Base-by-base conservation (phyloP, 495 filamentous ascomycete species). In the Parathielavia appendiculata region DNA sequence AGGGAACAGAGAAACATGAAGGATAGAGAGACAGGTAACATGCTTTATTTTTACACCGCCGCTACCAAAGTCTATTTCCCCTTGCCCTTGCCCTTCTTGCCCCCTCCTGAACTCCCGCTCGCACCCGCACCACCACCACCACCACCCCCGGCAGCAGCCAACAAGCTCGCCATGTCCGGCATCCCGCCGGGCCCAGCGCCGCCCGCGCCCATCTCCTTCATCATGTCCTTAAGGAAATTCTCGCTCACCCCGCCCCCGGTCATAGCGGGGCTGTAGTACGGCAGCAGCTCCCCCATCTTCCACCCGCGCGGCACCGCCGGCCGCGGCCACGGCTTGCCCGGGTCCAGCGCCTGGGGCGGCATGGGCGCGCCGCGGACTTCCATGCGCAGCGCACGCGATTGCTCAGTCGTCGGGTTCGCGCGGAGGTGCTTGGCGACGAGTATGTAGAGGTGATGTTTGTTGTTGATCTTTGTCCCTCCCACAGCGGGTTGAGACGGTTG, bases 221-320 rank as follows among this genome's bases (percentile, higher is more conserved):
- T 96, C 77, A 97, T 96, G 59, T 98, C 92, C 78, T 93, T 92
- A 63, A 98, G 83, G 26, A 96, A 88, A 64, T 98, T 95, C 69
- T 98, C 93, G 60, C 87, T 95, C 9, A 98, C 91, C 22, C 93
- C 93, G 22, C 95, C 92, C 3, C 93, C 93, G 51, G 86, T 95
- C 72, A 97, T 79, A 13, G 91, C 93, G 0, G 92, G 84, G 22
- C 84, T 89, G 63, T 96, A 91, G 61, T 92, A 81, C 30, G 93
- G 93, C 56, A 98, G 62, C 53, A 97, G 81, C 20, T 75, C 81
- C 34, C 84, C 83, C 66, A 98, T 86, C 76, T 96, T 97, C 91
- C 92, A 97, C 11, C 92, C 93, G 47, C 86, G 79, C 40, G 93
- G 93, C 35, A 93, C 84, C 4, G 88, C 83, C 3, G 90, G 89